These are phyloP conservation scores for Penicillium aurantiogriseum DNA, from an alignment of 2,329 filamentous ascomycete genomes.

Conservation along the genomic window DNA sequence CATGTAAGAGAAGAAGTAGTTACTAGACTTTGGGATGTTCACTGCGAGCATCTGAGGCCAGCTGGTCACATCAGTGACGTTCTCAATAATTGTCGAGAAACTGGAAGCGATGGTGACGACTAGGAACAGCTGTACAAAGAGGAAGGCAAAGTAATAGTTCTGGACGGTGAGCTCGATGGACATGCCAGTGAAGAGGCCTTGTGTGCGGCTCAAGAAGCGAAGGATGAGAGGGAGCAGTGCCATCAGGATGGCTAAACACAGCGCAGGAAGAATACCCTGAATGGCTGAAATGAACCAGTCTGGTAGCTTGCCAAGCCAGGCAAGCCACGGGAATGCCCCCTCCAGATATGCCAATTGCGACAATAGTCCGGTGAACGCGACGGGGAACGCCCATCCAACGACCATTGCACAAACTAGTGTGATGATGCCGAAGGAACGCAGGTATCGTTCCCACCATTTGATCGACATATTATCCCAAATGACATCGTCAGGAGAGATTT, in stretches of 20 bases:
- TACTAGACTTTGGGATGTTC: slow-evolving; percentile 81
- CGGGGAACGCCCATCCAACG: slow-evolving; percentile 84
- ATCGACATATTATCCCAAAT: slow-evolving; percentile 98
- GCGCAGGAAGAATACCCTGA: slow-evolving; percentile 81
- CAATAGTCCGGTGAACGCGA: slow-evolving; percentile 80
- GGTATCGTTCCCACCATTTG: slow-evolving; percentile 87
- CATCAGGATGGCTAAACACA: slow-evolving; percentile 73
- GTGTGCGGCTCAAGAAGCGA: slow-evolving; percentile 66
- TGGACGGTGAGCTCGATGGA: slow-evolving; percentile 81
- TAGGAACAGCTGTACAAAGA: slow-evolving; percentile 93
- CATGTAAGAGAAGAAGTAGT: slow-evolving; percentile 99
- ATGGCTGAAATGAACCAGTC: slow-evolving; percentile 63
- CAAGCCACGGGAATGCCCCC: slow-evolving; percentile 64
- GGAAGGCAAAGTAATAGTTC: slow-evolving; percentile 86
- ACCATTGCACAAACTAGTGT: slow-evolving; percentile 70
- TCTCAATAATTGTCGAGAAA: slow-evolving; percentile 63
- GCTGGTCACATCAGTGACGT: slow-evolving; percentile 65
- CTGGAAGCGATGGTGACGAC: slow-evolving; percentile 84
- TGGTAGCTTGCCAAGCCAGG: slow-evolving; percentile 65
- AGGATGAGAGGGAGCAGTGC: slow-evolving; percentile 79
- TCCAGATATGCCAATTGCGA: slow-evolving; percentile 74
- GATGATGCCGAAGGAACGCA: slow-evolving; percentile 66
- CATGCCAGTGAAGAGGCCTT: slow-evolving; percentile 80
- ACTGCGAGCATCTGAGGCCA: slow-evolving; percentile 70
- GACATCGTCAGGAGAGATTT: slow-evolving; percentile 89